Conservation (phyloP, 2,329 filamentous ascomycete species). For the Microdochium paspali region DNA sequence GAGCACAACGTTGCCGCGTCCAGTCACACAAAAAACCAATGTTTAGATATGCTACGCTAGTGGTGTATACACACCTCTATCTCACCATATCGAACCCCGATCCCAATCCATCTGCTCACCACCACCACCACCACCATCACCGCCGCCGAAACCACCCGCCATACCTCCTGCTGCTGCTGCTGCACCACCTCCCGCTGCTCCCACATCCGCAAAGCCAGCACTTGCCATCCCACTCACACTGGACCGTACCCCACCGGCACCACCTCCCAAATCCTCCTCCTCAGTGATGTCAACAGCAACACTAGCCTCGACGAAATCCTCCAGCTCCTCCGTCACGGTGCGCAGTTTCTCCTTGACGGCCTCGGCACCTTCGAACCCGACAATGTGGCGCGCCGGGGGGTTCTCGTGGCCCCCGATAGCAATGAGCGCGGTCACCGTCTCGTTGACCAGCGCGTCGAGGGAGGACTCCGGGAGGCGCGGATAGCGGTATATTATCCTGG, state of each 20-base stretch:
- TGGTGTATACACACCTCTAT: not conserved
- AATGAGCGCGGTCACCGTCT: conserved; percentile 84
- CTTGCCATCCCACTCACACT: not conserved
- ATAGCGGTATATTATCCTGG: conserved; percentile 53
- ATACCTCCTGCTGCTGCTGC: not conserved
- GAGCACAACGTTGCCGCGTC: no score
- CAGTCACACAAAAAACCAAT: no score
- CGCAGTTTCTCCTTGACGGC: conserved; percentile 94
- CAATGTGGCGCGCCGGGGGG: conserved; percentile 86
- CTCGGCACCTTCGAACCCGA: conserved; percentile 77
- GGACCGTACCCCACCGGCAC: not conserved
- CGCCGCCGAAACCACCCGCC: not conserved
- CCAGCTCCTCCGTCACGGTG: conserved; percentile 89
- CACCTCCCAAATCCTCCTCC: conserved; percentile 24
- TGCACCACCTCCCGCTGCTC: not conserved
- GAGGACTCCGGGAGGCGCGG: conserved; percentile 60
- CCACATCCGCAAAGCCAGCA: not conserved
- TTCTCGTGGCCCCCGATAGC: conserved; percentile 95
- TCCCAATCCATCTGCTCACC: not conserved
- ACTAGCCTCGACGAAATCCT: conserved; percentile 91
- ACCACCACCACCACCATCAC: not conserved
- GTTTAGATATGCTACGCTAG: no score
- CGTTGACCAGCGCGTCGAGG: conserved; percentile 66
- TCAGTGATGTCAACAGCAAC: conserved; percentile 71
- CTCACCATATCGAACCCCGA: not conserved